Base-by-base conservation (phyloP, 169 alveolate species). In the Fabrea salina region DNA sequence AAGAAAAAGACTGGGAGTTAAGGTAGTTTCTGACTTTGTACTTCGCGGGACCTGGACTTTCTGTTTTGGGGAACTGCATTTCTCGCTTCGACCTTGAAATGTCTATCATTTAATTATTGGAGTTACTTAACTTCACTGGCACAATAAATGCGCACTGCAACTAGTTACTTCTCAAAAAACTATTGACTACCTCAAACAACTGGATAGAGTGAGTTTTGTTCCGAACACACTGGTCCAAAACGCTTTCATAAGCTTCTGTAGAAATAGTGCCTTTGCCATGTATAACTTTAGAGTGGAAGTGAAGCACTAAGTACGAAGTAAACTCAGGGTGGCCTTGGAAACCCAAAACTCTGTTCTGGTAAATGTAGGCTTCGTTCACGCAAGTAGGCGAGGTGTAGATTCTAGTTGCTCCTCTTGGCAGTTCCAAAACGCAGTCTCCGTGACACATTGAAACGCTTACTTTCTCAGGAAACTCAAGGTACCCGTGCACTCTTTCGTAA, bases 251-350 rank as follows among this genome's bases (percentile, higher is more conserved):
- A 22, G 59, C 27, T 11, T 51, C 59, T 51, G 19, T 51, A 51
- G 59, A 22, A 51, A 51, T 51, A 30, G 27, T 51, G 37, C 59
- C 59, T 51, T 51, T 27, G 59, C 59, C 39, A 33, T n/a, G n/a
- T n/a, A n/a, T n/a, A n/a, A 51, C 59, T 51, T 51, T 27, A 3
- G 19, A 61, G 59, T 33, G 37, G 3, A 61, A 35, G 8, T 61
- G 32, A 19, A 13, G 32, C 2, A 27, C 49, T n/a, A 61, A 61
- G 11, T 11, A 7, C 25, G 32, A 37, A 40, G 57, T 68, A 68
- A 19, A 43, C 66, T 68, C 78, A 0, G 61, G 64, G 30, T 68
- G 78, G 0, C 64, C 64, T 32, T 68, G 78, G n/a, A 68, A 13
- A 1, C 43, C 8, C 16, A 68, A n/a, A 13, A 37, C 41, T n/a